Evolutionary conservation across 495 filamentous ascomycete species (phyloP).

Genomic region (Aeminium ludgeri): DNA sequence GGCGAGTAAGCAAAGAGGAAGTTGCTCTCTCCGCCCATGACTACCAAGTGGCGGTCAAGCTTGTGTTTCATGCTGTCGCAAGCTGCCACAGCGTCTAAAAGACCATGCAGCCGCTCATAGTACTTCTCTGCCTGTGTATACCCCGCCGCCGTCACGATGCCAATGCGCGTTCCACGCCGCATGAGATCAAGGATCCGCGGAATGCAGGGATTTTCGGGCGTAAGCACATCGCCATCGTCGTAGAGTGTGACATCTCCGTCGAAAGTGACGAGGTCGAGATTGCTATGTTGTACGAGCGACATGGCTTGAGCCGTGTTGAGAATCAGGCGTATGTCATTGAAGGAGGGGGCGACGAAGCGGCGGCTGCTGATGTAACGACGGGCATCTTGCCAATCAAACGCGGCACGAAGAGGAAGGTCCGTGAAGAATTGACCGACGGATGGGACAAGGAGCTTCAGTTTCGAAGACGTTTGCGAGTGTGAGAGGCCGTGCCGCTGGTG

Average conservation of each 20-base stretch:
- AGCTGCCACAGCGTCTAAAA: constrained; percentile 66
- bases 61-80: constrained; percentile 36
- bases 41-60: constrained; percentile 61
- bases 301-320: constrained; percentile 91
- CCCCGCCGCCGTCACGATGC: constrained; percentile 92
- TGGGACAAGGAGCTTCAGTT: constrained; percentile 83
- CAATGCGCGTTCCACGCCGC: constrained; percentile 48
- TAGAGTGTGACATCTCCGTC: constrained; percentile 97
- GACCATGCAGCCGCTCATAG: constrained; percentile 64
- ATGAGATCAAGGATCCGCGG: constrained; percentile 55
- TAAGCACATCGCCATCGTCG: constrained; percentile 73
- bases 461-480: constrained; percentile 44
- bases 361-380: constrained; percentile 75
- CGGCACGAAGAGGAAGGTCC: constrained; percentile 61
- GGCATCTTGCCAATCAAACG: constrained; percentile 78
- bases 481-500: constrained; percentile 47
- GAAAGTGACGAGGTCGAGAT: constrained; percentile 73
- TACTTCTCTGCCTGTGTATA: constrained; percentile 79
- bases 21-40: constrained; percentile 77
- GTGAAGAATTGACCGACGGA: constrained; percentile 87
- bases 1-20: constrained; percentile 65
- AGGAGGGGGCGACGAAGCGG: constrained; percentile 88
- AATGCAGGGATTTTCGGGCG: constrained; percentile 58
- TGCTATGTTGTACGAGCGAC: constrained; percentile 53
- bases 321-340: constrained; percentile 88